Percentiles rank a stretch among this genome's conserved stretches.
Conservation (phyloP, 139 green algal species). For the Chlorella sp. region DNA sequence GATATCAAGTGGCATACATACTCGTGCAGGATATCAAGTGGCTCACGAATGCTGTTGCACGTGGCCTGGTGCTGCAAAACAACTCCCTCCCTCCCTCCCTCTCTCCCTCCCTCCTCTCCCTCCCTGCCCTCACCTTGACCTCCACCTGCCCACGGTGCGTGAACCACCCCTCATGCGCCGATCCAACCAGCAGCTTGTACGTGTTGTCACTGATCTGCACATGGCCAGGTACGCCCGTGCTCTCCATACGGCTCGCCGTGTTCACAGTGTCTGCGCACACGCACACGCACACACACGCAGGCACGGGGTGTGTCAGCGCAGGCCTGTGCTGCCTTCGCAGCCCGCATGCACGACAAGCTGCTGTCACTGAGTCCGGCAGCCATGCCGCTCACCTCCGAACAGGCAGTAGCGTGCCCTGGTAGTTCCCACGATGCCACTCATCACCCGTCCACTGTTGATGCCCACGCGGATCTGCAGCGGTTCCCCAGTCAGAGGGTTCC, state of each 20-base stretch:
- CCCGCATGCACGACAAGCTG: not conserved
- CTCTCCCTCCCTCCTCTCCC: too few relatives aligned
- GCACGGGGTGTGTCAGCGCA: not conserved
- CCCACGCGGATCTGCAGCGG: conserved; percentile 16
- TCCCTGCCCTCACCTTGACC: conserved; percentile 41
- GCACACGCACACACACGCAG: conserved; percentile 1
- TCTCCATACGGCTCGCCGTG: conserved; percentile 36
- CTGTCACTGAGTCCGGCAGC: not conserved
- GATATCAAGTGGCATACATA: too few relatives aligned
- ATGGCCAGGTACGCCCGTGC: conserved; percentile 15
- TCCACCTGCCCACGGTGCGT: conserved; percentile 16
- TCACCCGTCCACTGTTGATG: conserved; percentile 22
- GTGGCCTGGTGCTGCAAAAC: too few relatives aligned
- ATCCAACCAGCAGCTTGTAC: conserved; percentile 9
- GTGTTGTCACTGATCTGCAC: conserved; percentile 34
- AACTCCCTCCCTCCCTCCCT: too few relatives aligned
- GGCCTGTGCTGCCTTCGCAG: not conserved
- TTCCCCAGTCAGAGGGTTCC: conserved; percentile 4
- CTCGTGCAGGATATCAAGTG: too few relatives aligned
- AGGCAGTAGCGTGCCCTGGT: conserved; percentile 18
- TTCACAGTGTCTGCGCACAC: conserved; percentile 31
- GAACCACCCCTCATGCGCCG: not conserved
- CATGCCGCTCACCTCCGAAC: not conserved
- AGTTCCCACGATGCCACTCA: conserved; percentile 19
- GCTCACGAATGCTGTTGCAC: too few relatives aligned